These are phyloP conservation scores for Nannochloropsis oceanica DNA, from an alignment of 108 stramenopile species.

Conservation along the genomic window DNA sequence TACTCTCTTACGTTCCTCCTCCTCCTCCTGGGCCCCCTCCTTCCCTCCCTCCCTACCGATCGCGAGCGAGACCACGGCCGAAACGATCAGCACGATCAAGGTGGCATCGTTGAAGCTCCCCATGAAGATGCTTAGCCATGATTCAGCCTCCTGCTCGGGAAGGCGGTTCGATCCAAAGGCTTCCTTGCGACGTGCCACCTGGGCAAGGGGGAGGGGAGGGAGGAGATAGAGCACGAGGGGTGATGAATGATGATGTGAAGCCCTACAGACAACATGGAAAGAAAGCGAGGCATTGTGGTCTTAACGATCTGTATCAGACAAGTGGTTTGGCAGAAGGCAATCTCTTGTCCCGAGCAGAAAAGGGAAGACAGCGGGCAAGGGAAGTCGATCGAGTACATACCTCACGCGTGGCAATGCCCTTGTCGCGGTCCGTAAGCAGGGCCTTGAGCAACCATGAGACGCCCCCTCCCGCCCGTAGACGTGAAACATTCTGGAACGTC, in stretches of 20 bases:
- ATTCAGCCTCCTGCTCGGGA: slow-evolving; percentile 38
- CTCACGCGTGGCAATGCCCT: background rate
- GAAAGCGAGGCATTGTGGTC: no score
- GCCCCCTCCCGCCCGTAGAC: background rate
- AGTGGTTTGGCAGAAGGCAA: no score
- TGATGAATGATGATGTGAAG: no score
- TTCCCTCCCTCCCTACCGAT: slow-evolving; percentile 25
- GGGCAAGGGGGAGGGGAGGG: background rate
- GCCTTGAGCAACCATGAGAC: background rate
- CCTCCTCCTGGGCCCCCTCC: background rate
- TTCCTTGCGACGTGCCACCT: background rate
- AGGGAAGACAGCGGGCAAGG: background rate
- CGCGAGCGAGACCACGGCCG: slow-evolving; percentile 69
- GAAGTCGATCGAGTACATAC: background rate
- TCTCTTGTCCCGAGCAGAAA: background rate
- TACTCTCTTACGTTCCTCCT: background rate
- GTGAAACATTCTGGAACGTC: background rate
- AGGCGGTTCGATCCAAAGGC: background rate
- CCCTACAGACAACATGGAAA: no score
- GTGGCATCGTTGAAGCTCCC: slow-evolving; percentile 94
- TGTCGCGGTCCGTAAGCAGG: background rate
- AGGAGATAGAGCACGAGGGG: background rate
- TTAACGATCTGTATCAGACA: no score
- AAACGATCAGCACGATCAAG: slow-evolving; percentile 78
- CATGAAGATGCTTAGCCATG: slow-evolving; percentile 71